A percentile compares a stretch with the other conserved stretches of the same genome.
Evolutionary conservation across 2,329 filamentous ascomycete species (phyloP).

Genomic region (Alternaria triticina): DNA sequence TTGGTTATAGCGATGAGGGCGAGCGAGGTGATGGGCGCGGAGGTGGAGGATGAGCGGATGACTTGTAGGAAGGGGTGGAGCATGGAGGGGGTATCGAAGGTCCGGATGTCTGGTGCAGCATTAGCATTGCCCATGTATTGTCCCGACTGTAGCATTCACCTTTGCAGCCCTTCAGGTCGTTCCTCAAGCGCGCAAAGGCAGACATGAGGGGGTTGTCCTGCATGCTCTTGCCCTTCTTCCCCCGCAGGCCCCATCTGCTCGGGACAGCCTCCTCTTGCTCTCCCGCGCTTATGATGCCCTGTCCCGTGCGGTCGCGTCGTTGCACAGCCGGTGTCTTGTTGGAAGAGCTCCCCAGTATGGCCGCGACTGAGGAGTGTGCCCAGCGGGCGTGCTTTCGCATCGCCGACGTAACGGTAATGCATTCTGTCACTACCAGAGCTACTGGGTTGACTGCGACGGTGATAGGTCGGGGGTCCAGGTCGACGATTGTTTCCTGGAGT

Average conservation of each 20-base stretch:
- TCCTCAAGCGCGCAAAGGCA: conserved; percentile 87
- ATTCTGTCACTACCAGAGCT: conserved; percentile 95
- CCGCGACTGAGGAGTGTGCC: conserved; percentile 93
- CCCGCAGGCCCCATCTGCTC: conserved; percentile 90
- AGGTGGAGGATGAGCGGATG: conserved; percentile 94
- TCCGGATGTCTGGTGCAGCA: conserved; percentile 71
- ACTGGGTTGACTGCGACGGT: conserved; percentile 89
- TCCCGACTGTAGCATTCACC: conserved; percentile 55
- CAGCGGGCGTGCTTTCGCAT: conserved; percentile 98
- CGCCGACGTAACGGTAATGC: conserved; percentile 95
- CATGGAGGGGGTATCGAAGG: conserved; percentile 87
- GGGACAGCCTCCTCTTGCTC: conserved; percentile 66
- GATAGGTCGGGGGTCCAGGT: conserved; percentile 50
- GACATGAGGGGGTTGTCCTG: conserved; percentile 97
- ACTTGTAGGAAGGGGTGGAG: conserved; percentile 95
- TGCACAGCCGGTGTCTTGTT: conserved; percentile 51
- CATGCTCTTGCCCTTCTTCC: conserved; percentile 95
- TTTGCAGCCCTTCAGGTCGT: conserved; percentile 85
- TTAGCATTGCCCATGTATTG: conserved; percentile 27
- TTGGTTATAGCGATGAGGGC: conserved; percentile 93
- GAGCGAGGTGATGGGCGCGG: conserved; percentile 93
- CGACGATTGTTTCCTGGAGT: conserved; percentile 30
- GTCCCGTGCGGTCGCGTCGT: conserved; percentile 43
- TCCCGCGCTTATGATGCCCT: conserved; percentile 43
- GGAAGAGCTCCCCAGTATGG: conserved; percentile 81